Conservation (phyloP, 371 early-diverging fungal genomes). For the Mortierella sp. region DNA sequence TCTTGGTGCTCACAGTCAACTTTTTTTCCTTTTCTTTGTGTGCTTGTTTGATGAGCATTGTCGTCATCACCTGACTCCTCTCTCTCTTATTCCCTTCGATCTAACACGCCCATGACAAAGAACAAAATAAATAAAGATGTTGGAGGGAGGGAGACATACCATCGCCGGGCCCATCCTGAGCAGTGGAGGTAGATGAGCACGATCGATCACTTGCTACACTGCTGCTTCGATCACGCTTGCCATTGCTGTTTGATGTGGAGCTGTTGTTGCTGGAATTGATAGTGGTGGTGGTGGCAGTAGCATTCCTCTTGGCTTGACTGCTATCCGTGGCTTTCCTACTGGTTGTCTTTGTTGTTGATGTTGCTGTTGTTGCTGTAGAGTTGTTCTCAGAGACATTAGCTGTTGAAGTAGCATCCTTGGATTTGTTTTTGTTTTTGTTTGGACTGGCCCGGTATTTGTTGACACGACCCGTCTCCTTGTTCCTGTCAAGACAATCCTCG, state of each 20-base stretch:
- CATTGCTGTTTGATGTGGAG: neutral
- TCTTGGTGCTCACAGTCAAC: neutral
- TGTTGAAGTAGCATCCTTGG: constrained; percentile 13
- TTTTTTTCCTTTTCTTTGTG: neutral
- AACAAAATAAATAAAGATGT: neutral
- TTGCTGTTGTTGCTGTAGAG: neutral
- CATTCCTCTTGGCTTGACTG: neutral
- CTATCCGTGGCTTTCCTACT: neutral
- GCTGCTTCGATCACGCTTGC: constrained; percentile 39
- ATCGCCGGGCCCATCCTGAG: constrained; percentile 29
- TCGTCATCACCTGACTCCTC: constrained; percentile 11
- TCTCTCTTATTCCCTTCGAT: neutral
- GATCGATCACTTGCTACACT: constrained; percentile 49
- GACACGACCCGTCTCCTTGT: constrained; percentile 33
- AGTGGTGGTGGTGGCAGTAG: neutral
- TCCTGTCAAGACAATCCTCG: constrained; percentile 16
- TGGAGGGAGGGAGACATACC: constrained; percentile 13
- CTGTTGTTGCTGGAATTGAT: neutral
- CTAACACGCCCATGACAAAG: neutral
- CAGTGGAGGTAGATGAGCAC: constrained; percentile 8
- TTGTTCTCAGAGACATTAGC: neutral
- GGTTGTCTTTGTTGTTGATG: constrained; percentile 9
- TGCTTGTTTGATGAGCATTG: constrained; percentile 4
- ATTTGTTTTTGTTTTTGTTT: constrained; percentile 38
- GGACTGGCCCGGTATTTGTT: constrained; percentile 49